Base-by-base conservation (phyloP, 371 early-diverging fungal genomes). In the Rhizopus arrhizus region DNA sequence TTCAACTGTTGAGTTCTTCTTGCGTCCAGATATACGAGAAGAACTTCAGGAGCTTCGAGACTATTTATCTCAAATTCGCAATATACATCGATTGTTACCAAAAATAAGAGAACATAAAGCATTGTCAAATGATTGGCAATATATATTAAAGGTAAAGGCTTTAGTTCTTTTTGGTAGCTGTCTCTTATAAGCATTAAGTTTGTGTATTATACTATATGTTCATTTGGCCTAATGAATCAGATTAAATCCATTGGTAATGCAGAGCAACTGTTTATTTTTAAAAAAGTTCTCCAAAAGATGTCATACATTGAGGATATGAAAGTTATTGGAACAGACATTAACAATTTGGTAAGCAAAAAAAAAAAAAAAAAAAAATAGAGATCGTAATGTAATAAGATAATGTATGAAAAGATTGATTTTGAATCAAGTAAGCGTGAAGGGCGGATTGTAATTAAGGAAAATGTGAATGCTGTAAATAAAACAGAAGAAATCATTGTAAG, bases 111-210 rank as follows among this genome's bases (percentile, higher is more conserved):
- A 81, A 22, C 59, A 67, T 48, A 82, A 81, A 51, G 73, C 84
- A 11, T 68, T 75, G 1, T 13, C 81, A 3, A 56, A 47, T 9
- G 91, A 91, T n/a, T 92, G 93, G 93, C 85, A 88, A 40, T 67
- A 76, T 0, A 66, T 90, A 13, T 65, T 89, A 12, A 81, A 89
- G 78, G 90, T 90, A 62, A 15, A 34, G 22, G 40, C 2, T 5
- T 11, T 4, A 2, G 40, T 5, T 41, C 34, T 32, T 12, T 34
- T 5, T 8, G 4, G n/a, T 12, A 2, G 22, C 22, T 22, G 22
- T 22, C 22, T 22, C 22, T 22, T 33, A 36, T 35, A 11, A 38
- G 13, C 8, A 38, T 38, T 13, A 47, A 91, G 91, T 90, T 90
- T 73, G 75, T 73, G 5, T 87, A 80, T 53, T 81, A 81, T 62